Conservation (phyloP, 2,329 filamentous ascomycete genomes). For the Raffaelea deltoideospora region DNA sequence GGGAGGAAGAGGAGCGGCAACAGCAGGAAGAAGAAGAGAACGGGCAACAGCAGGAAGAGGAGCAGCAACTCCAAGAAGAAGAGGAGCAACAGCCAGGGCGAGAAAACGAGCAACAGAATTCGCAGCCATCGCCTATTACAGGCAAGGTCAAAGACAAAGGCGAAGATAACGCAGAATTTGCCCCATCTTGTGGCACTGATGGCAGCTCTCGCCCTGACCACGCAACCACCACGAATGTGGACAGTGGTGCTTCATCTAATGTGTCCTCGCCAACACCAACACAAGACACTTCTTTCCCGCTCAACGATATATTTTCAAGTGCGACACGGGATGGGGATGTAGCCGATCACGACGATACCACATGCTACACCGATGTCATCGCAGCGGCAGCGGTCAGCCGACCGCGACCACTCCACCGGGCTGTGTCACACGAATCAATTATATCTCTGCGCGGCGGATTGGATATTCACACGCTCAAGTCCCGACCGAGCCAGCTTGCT, state of each 20-base stretch:
- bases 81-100: not conserved
- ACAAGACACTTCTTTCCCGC: constrained; percentile 1
- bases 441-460: constrained; percentile 76
- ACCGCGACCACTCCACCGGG: constrained; percentile 36
- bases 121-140: not conserved
- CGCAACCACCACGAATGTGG: not conserved
- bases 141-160: not conserved
- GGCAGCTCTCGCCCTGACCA: not conserved
- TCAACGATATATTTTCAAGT: too few relatives aligned
- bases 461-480: constrained; percentile 73
- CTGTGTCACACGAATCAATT: constrained; percentile 73
- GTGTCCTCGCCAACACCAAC: constrained; percentile 2
- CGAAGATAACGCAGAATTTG: not conserved
- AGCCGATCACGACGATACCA: not conserved
- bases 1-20: not conserved
- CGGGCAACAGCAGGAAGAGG: not conserved
- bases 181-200: not conserved
- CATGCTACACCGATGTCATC: not conserved
- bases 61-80: not conserved
- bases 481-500: constrained; percentile 61
- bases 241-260: not conserved
- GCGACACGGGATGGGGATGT: not conserved
- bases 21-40: not conserved
- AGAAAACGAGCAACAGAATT: not conserved
- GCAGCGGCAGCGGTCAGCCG: not conserved